phyloP scores from a whole-genome alignment of 331 rosid genomes.

The Acacia concinna region DNA sequence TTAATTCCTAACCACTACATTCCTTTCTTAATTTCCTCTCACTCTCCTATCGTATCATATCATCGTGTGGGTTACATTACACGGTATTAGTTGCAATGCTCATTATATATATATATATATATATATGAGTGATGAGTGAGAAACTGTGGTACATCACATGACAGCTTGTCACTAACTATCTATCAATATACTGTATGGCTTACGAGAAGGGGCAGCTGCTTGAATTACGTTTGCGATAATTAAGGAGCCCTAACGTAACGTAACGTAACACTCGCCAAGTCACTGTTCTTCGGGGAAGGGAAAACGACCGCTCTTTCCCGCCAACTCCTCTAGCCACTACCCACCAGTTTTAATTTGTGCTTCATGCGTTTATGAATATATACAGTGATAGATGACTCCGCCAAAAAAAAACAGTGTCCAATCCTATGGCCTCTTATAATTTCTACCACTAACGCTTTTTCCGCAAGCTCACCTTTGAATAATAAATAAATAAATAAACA shows the following conservation, averaged over 20 bases:
- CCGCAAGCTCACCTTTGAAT: background rate
- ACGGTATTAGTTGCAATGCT: background rate
- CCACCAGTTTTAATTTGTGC: background rate
- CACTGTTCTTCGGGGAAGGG: background rate
- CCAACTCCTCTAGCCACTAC: background rate
- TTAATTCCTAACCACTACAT: background rate
- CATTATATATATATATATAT: no score
- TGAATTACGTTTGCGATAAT: constrained; percentile 35
- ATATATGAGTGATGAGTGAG: no score
- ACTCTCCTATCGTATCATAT: no score
- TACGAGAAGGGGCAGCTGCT: constrained; percentile 17
- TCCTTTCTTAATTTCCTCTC: background rate
- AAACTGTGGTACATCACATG: no score
- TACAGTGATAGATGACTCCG: background rate
- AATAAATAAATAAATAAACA: no score
- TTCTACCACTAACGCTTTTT: background rate
- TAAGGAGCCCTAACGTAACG: no score
- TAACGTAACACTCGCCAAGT: background rate
- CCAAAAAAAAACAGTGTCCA: background rate
- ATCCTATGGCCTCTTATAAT: background rate
- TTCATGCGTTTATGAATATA: background rate
- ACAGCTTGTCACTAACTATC: constrained; percentile 8
- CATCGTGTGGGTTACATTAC: background rate
- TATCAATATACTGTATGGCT: constrained; percentile 12
- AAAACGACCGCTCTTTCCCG: constrained; percentile 9